Conservation (phyloP, 345 rosid genomes). For the Populus deltoides region DNA sequence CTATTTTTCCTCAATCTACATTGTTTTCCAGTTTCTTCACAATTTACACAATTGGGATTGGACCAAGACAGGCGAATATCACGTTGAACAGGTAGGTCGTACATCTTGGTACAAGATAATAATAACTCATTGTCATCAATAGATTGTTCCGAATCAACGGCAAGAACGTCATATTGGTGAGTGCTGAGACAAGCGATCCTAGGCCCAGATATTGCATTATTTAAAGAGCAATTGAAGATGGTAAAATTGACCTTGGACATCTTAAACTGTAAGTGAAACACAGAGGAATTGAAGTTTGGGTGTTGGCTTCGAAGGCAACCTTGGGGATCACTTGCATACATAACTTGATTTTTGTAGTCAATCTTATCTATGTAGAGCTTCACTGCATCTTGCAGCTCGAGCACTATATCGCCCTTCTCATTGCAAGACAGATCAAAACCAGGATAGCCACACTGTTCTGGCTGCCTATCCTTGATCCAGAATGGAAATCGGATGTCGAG, state of each 20-base stretch:
- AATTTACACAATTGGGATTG: not conserved
- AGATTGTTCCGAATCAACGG: not conserved
- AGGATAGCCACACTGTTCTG: constrained; percentile 1
- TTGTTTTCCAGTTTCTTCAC: not conserved
- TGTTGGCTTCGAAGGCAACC: constrained; percentile 5
- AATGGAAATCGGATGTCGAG: constrained; percentile 16
- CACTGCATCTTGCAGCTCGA: not conserved
- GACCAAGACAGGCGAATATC: not conserved
- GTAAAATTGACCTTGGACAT: not conserved
- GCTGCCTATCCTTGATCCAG: not conserved
- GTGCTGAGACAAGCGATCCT: not conserved
- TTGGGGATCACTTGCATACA: not conserved
- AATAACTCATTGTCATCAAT: too few relatives aligned
- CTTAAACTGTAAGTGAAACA: not conserved
- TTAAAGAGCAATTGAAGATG: constrained; percentile 14
- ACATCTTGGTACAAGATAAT: constrained; percentile 2
- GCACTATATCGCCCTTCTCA: not conserved
- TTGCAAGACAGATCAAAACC: constrained; percentile 14
- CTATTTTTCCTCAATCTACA: not conserved
- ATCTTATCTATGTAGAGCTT: not conserved
- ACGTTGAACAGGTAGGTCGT: not conserved
- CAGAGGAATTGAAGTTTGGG: not conserved
- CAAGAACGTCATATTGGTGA: constrained; percentile 2
- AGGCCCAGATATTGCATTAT: fast-evolving
- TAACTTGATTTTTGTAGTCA: not conserved